Evolutionary conservation across 768 basidiomycete genomes (phyloP).

Genomic region (Auricularia sp.): DNA sequence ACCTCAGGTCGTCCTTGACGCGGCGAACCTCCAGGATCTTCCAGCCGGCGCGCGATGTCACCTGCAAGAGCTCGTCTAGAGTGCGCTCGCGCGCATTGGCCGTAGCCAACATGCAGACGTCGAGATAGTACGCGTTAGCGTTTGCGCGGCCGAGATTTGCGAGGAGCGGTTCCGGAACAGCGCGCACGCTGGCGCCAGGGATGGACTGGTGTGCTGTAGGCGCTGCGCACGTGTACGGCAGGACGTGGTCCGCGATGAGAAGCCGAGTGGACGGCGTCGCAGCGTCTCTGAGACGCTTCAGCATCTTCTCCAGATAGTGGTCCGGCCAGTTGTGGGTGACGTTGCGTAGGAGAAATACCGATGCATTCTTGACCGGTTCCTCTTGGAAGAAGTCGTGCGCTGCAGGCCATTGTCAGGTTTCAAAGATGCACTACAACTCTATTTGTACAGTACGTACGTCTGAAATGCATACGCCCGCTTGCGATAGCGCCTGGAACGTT

Average conservation of each 20-base stretch:
- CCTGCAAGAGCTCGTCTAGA: background rate
- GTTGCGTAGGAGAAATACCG: conserved; percentile 17
- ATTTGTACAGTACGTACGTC: background rate
- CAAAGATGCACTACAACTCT: background rate
- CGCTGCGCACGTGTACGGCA: conserved; percentile 54
- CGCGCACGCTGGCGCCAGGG: conserved; percentile 35
- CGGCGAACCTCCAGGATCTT: background rate
- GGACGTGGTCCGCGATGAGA: conserved; percentile 60
- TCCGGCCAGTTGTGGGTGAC: conserved; percentile 31
- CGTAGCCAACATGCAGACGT: conserved; percentile 1
- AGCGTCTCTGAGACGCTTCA: conserved; percentile 36
- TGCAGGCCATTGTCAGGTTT: background rate
- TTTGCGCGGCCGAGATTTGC: conserved; percentile 46
- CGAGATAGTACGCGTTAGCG: conserved; percentile 11
- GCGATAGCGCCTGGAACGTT: background rate
- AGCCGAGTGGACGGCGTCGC: conserved; percentile 41
- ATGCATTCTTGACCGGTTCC: conserved; percentile 20
- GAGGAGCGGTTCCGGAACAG: conserved; percentile 50
- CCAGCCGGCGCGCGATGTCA: background rate
- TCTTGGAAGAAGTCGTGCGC: conserved; percentile 1
- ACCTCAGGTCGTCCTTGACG: background rate
- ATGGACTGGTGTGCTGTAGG: conserved; percentile 25
- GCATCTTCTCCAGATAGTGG: conserved; percentile 35
- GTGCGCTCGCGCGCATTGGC: background rate
- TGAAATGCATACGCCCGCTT: background rate